Evolutionary conservation across 441 rosid genomes (phyloP).

Genomic region (Flueggea neowawraea): DNA sequence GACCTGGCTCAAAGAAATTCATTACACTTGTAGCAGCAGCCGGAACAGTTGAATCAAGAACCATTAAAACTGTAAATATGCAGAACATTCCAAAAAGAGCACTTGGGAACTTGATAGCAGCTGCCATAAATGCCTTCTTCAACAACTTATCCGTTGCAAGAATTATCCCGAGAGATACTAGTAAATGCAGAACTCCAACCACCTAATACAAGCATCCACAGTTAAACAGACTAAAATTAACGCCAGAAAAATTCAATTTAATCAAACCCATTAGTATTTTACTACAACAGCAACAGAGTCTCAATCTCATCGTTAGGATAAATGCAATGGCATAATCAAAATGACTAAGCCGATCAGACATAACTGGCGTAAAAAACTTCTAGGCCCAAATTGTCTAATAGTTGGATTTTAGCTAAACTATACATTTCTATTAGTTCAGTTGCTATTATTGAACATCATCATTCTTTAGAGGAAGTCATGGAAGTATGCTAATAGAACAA

Average conservation of each 20-base stretch:
- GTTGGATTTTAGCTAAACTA: too few species aligned
- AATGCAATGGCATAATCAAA: too few species aligned
- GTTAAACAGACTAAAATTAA: not conserved
- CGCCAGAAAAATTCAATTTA: not conserved
- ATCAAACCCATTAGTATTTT: not conserved
- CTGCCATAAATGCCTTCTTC: conserved; percentile 75
- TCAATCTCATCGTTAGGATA: too few species aligned
- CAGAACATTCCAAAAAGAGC: conserved; percentile 98
- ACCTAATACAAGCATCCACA: conserved; percentile 33
- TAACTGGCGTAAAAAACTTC: too few species aligned
- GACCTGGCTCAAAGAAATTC: conserved; percentile 86
- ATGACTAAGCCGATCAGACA: too few species aligned
- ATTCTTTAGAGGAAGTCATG: too few species aligned
- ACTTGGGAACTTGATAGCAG: conserved; percentile 93
- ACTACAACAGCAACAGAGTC: too few species aligned
- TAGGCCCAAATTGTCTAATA: too few species aligned
- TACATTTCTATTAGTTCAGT: too few species aligned
- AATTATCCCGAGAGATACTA: conserved; percentile 75
- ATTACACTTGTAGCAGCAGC: conserved; percentile 67
- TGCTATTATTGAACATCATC: too few species aligned
- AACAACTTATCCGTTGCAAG: conserved; percentile 70
- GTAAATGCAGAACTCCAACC: conserved; percentile 59
- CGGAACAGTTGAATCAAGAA: conserved; percentile 63
- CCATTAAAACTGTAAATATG: conserved; percentile 72
- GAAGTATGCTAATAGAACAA: too few species aligned